Evolutionary conservation across 2,329 filamentous ascomycete genomes (phyloP), one percentile per base, ranked within the genome.

Genomic region (Harringtonia aguacate): DNA sequence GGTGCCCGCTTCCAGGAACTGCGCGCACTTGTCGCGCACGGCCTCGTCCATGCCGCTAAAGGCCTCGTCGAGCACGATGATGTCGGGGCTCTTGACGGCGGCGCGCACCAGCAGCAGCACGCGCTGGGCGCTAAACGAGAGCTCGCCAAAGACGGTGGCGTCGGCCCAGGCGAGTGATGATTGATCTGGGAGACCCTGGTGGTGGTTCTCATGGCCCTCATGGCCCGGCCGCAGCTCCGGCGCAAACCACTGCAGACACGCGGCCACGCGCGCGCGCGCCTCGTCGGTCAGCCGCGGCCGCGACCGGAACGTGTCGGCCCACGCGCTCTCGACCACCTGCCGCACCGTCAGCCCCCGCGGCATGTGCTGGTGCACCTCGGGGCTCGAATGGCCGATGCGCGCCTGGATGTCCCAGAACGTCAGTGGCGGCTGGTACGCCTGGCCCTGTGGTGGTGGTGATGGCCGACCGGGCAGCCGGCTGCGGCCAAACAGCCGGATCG

Each of bases 341-440:
- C 86, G 76, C 10, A 95, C 65, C 0, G 80, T 82, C 38, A 95
- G 68, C 30, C 75, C 70, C 39, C 82, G 81, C 1, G 92, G 90
- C 65, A 97, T 95, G 61, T 94, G 88, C 42, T 86, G 81, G 56
- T 97, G 89, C 5, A 97, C 84, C 59, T 97, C 92, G 0, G 92
- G 92, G 48, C 86, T 94, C 0, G 88, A 92, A 60, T 97, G 89
- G 12, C 92, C 92, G 51, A 98, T 86, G 21, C 86, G 81, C 1
- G 80, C 73, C 60, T 97, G 92, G 8, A 98, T 78, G 50, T 97
- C 89, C 70, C 94, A 97, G 46, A 95, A 84, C 0, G 86, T 94
- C 29, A 97, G 79, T 0, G 86, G 88, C 5, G 4, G 46, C 12
- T 34, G 40, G 1, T 83, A 84, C 4, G 12, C 13, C 17, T 24